Base-by-base conservation (phyloP, 352 stramenopile species). In the Globisporangium heterothallicum region DNA sequence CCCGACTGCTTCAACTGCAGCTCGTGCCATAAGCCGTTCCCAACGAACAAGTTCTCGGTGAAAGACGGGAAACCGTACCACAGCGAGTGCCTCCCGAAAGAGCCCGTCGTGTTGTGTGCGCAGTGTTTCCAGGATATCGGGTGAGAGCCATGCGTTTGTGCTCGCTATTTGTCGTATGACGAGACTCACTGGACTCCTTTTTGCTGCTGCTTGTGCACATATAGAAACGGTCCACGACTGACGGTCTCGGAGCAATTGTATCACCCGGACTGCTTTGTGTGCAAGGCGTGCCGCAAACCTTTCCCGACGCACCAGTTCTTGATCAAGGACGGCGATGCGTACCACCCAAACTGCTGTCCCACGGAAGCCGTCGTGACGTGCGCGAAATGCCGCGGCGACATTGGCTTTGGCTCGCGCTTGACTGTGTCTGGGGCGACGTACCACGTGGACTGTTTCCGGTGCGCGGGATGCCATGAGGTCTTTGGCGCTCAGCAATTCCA, bases 311-410 rank as follows among this genome's bases (percentile, higher is more conserved):
- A 57, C 57, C 64, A 76, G 50, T 84, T 84, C 53, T 53, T 79
- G 43, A 53, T 78, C 25, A 74, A 82, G 27, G 66, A 82, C 22
- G 70, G 68, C 32, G 74, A 82, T 34, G 68, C 67, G 53, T 90
- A 90, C 49, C 75, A 90, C 35, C 27, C 70, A 2, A 63, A 78
- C 27, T 90, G 75, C 55, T 77, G 78, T 1, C 52, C 49, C 4
- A 12, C 24, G 6, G 19, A 26, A 19, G 24, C 30, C 18, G 41
- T n/a, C 14, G 41, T 16, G 12, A 44, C 21, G 9, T 74, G 59
- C 58, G 50, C 49, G 21, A 63, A 62, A 12, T 74, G 63, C 48
- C 16, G 24, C n/a, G 41, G 56, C 21, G 9, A 22, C 14, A 72
- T 72, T 40, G 32, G 47, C 21, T 53, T 38, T 18, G 61, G 66